A percentile compares a stretch with the other conserved stretches of the same genome.
Conservation (phyloP, 2,329 filamentous ascomycete genomes). For the Sordariomycetes sp. region DNA sequence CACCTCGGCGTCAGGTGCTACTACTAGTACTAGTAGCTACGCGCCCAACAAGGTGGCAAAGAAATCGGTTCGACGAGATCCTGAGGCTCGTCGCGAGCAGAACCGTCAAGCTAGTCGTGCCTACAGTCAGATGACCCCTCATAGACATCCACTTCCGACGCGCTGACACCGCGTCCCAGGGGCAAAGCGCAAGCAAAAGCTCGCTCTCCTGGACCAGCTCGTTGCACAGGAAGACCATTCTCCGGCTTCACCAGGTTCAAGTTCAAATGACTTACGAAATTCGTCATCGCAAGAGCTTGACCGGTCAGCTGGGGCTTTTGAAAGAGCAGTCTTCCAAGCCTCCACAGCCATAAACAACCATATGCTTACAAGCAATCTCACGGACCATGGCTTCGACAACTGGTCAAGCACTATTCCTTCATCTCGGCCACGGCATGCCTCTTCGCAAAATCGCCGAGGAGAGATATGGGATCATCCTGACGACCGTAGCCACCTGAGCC, state of each 20-base stretch:
- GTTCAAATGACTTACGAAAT: no score
- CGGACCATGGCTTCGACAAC: neutral
- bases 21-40: no score
- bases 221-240: no score
- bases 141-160: neutral
- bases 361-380: neutral
- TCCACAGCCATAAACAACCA: neutral
- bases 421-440: no score
- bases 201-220: constrained; percentile 23
- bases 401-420: neutral
- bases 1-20: no score
- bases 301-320: neutral
- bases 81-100: constrained; percentile 15
- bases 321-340: neutral
- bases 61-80: constrained; percentile 3
- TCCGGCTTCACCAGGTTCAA: no score
- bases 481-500: no score
- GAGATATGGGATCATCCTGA: no score
- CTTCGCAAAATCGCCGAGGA: no score
- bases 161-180: constrained; percentile 16
- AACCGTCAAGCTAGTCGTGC: constrained; percentile 16
- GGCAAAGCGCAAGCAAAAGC: constrained; percentile 32
- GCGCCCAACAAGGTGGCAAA: neutral
- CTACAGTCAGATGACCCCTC: constrained; percentile 17
- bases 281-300: neutral